These are phyloP conservation scores for Sclerotinia minor DNA, from an alignment of 2,329 filamentous ascomycete genomes.

Conservation along the genomic window DNA sequence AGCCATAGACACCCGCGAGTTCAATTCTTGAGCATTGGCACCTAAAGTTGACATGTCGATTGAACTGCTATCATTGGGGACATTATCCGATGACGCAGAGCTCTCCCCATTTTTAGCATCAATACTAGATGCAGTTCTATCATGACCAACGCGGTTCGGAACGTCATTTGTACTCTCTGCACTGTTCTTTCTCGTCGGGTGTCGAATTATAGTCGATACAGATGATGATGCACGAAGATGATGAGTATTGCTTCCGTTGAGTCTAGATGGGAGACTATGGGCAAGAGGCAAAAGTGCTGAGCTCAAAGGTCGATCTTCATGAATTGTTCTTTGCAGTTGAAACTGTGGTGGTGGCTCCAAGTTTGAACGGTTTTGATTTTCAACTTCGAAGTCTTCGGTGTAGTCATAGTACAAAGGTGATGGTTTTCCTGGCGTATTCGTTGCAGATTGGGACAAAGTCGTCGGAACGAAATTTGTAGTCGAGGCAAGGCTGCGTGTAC, in stretches of 20 bases:
- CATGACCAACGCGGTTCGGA: background rate
- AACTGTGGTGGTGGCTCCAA: conserved; percentile 36
- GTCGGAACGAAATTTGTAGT: conserved; percentile 35
- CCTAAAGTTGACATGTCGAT: conserved; percentile 31
- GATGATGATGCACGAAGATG: conserved; percentile 30
- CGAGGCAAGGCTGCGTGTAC: conserved; percentile 39
- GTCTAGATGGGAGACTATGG: conserved; percentile 14
- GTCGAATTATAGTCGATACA: conserved; percentile 25
- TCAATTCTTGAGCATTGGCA: conserved; percentile 33
- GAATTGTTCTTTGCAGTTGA: conserved; percentile 38
- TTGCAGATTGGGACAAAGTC: conserved; percentile 31
- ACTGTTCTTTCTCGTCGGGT: conserved; percentile 15
- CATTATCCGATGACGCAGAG: background rate
- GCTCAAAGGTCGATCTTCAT: conserved; percentile 37
- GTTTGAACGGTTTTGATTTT: conserved; percentile 29
- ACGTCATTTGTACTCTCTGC: background rate
- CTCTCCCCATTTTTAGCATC: background rate
- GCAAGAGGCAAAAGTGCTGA: conserved; percentile 26
- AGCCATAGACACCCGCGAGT: conserved; percentile 35
- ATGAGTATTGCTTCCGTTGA: conserved; percentile 20
- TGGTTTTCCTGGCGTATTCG: conserved; percentile 38
- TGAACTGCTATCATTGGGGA: conserved; percentile 22
- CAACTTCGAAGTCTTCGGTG: conserved; percentile 42
- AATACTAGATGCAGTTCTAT: background rate
- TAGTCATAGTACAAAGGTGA: conserved; percentile 43